A percentile compares a stretch with the other conserved stretches of the same genome.
Evolutionary conservation across 768 basidiomycete species (phyloP).

Genomic region (Calocybe indica): DNA sequence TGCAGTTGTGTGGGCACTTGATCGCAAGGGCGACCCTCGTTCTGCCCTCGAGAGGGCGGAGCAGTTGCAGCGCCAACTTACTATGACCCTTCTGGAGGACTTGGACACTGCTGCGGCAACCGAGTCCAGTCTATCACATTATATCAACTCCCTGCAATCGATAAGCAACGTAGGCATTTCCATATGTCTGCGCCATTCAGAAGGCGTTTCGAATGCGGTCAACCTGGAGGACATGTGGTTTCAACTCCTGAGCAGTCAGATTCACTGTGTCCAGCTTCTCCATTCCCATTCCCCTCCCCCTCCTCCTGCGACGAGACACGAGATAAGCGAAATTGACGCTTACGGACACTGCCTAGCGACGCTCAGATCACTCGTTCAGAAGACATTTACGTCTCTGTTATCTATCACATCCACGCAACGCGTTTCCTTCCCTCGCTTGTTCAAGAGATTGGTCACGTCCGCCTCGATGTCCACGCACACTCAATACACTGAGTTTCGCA

Average conservation of each 20-base stretch:
- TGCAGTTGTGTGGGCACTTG: constrained; percentile 77
- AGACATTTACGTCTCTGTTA: constrained; percentile 78
- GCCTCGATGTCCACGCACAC: constrained; percentile 53
- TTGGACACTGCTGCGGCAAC: constrained; percentile 18
- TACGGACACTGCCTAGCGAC: constrained; percentile 34
- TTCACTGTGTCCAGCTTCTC: constrained; percentile 70
- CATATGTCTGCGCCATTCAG: constrained; percentile 69
- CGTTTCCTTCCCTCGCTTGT: constrained; percentile 87
- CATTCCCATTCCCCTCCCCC: constrained; percentile 30
- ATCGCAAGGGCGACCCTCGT: constrained; percentile 55
- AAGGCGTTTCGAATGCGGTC: constrained; percentile 28
- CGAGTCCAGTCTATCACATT: constrained; percentile 20
- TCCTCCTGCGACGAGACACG: constrained; percentile 9
- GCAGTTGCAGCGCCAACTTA: constrained; percentile 46
- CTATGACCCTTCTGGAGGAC: constrained; percentile 33
- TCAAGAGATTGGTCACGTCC: constrained; percentile 86
- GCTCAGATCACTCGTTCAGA: constrained; percentile 74
- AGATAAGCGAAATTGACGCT: constrained; percentile 4
- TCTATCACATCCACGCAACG: constrained; percentile 74
- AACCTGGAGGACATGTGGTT: constrained; percentile 89
- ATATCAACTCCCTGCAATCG: constrained; percentile 45
- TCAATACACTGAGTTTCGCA: constrained; percentile 86
- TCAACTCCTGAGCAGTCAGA: constrained; percentile 74
- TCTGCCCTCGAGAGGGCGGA: constrained; percentile 67
- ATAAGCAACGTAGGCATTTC: constrained; percentile 57